Base-by-base conservation (phyloP, 1,284 basidiomycete genomes). In the Caloboletus inedulis region DNA sequence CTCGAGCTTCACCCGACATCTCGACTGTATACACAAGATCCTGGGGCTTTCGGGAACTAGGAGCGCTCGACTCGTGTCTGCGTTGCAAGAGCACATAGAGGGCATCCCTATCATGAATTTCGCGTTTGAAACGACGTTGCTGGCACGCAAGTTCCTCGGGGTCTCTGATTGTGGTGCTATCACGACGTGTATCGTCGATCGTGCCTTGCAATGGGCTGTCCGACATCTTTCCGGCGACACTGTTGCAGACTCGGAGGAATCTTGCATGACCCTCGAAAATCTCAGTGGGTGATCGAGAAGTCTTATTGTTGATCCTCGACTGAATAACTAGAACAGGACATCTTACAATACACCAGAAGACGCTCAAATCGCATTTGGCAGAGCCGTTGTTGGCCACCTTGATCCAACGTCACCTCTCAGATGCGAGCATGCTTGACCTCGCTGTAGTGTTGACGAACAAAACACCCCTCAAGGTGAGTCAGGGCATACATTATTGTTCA, bases 351-450 rank as follows among this genome's bases (percentile, higher is more conserved):
- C 57, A 45, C 3, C 58, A 69, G 6, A 56, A 69, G 18, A 56
- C 58, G 40, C 69, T 84, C 34, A 87, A 85, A 56, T 59, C 77
- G 1, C 80, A 87, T 58, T 69, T 88, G 7, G 84, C 82, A 0
- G 94, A 98, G 55, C 86, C 91, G 0, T 72, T 93, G 23, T 63
- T 96, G 33, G 79, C 79, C 7, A 81, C 83, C 0, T 76, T 82
- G 2, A 72, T 91, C 34, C 85, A 86, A 59, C 75, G 81, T 55
- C 76, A 81, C 14, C 69, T 94, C 12, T 63, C 70, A 0, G 74
- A 78, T 42, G 37, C 60, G 0, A 57, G 60, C 10, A 77, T 76
- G 8, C 61, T 91, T 7, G 61, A 72, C 1, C 73, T 95, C 13
- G 73, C 79, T 0, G 69, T 72, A 0, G 63, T 69, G 0, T 62